Percentiles rank a stretch among this genome's conserved stretches.
Conservation (phyloP, 805 yeast species). For the Tetrapisispora nanseiensis region DNA sequence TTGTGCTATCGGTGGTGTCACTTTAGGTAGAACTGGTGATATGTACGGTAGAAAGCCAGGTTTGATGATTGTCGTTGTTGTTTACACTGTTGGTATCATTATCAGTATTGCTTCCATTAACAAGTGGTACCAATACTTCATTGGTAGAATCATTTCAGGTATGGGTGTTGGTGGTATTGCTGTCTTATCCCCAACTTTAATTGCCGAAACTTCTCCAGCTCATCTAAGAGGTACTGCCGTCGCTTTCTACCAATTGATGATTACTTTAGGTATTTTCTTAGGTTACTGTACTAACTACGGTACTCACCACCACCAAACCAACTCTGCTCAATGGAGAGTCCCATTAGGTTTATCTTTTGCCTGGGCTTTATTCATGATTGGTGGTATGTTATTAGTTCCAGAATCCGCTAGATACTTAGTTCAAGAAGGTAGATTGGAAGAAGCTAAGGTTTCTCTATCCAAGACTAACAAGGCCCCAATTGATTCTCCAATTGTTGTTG, state of each 20-base stretch:
- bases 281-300: constrained; percentile 63
- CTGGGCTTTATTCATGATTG: constrained; percentile 29
- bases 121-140: constrained; percentile 53
- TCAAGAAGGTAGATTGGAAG: constrained; percentile 42
- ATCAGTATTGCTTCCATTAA: constrained; percentile 46
- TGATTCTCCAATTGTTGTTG: constrained; percentile 40
- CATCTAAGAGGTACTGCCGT: constrained; percentile 53
- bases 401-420: constrained; percentile 59
- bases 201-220: constrained; percentile 29
- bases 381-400: constrained; percentile 52
- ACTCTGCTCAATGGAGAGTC: constrained; percentile 49
- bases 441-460: constrained; percentile 46
- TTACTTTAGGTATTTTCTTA: constrained; percentile 55
- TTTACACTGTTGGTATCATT: constrained; percentile 52
- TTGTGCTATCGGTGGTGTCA: constrained; percentile 60
- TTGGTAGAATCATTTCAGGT: constrained; percentile 66
- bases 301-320: constrained; percentile 20
- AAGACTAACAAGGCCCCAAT: constrained; percentile 40
- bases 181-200: constrained; percentile 61
- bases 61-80: constrained; percentile 41
- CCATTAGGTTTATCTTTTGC: constrained; percentile 45
- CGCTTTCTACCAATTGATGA: constrained; percentile 50
- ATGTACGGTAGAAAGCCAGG: constrained; percentile 50
- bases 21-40: constrained; percentile 49
- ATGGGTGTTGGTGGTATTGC: constrained; percentile 66